These are phyloP conservation scores for Botrytis squamosa DNA, from an alignment of 2,329 filamentous ascomycete genomes.

Conservation along the genomic window DNA sequence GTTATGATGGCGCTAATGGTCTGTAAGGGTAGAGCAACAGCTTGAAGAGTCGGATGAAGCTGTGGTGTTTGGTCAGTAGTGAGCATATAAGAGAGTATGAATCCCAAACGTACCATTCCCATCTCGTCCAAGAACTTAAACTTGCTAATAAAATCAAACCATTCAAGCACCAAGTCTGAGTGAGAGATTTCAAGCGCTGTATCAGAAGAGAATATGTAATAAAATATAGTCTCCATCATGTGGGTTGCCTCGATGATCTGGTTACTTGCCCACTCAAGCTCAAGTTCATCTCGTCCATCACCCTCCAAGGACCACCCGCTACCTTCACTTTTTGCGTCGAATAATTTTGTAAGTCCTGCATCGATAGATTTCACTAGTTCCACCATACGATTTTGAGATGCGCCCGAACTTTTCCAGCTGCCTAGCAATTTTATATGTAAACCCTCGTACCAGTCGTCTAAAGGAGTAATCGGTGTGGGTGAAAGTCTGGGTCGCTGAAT, in stretches of 20 bases:
- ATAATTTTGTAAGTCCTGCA: constrained; percentile 45
- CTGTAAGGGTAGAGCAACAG: constrained; percentile 62
- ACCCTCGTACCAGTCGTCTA: constrained; percentile 14
- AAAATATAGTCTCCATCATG: constrained; percentile 69
- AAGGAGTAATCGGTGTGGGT: not conserved
- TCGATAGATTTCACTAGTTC: constrained; percentile 51
- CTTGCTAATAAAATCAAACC: constrained; percentile 67
- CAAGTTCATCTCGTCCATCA: constrained; percentile 52
- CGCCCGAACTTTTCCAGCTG: constrained; percentile 13
- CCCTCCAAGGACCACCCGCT: constrained; percentile 47
- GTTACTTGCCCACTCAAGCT: constrained; percentile 59
- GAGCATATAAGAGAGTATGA: constrained; percentile 3
- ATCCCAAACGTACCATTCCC: constrained; percentile 45
- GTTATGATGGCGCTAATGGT: constrained; percentile 69
- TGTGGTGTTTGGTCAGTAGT: constrained; percentile 21
- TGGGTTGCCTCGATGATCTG: constrained; percentile 71
- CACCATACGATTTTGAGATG: constrained; percentile 26
- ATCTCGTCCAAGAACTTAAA: constrained; percentile 69
- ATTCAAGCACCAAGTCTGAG: constrained; percentile 60
- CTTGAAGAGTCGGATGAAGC: constrained; percentile 32
- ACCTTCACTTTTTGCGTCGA: constrained; percentile 39
- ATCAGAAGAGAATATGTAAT: constrained; percentile 61
- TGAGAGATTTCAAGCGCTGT: constrained; percentile 50
- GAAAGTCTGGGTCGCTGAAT: constrained; percentile 14
- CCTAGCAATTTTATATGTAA: not conserved